These are phyloP conservation scores for Penicillium brasilianum DNA, from an alignment of 2,329 filamentous ascomycete species.

Conservation along the genomic window DNA sequence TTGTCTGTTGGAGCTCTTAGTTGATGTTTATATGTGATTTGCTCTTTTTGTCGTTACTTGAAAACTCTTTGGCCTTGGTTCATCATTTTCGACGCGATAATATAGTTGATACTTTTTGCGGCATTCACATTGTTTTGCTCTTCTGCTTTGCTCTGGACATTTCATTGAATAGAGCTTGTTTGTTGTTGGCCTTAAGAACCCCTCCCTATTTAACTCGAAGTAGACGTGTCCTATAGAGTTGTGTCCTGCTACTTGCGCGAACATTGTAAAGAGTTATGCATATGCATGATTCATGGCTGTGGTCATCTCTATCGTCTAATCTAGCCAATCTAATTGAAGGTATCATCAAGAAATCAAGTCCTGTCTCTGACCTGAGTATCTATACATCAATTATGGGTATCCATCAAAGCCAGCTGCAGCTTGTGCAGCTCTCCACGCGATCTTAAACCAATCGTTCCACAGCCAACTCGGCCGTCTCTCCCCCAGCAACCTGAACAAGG, in stretches of 20 bases:
- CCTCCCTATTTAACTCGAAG: not conserved
- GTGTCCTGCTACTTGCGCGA: not conserved
- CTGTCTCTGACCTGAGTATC: constrained; percentile 4
- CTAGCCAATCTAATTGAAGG: constrained; percentile 5
- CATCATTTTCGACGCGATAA: not conserved
- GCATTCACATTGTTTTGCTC: constrained; percentile 1
- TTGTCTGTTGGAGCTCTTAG: constrained; percentile 2
- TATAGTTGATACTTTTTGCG: constrained; percentile 19
- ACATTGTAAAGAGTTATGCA: not conserved
- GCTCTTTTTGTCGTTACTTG: constrained; percentile 7
- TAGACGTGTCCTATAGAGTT: not conserved
- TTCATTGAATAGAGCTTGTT: constrained; percentile 14
- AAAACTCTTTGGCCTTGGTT: not conserved
- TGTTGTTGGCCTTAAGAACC: not conserved
- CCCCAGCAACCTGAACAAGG: constrained; percentile 38
- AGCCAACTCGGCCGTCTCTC: constrained; percentile 32
- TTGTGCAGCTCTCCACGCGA: not conserved
- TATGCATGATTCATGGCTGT: constrained; percentile 1
- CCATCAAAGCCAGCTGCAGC: not conserved
- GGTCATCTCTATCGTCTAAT: constrained; percentile 1
- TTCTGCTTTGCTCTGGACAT: constrained; percentile 3
- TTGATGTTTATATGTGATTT: constrained; percentile 4
- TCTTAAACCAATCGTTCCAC: constrained; percentile 44
- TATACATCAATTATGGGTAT: constrained; percentile 10
- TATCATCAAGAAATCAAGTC: constrained; percentile 14